A percentile compares a stretch with the other conserved stretches of the same genome.
Conservation (phyloP, 805 yeast species). For the Ogataea methylovora region DNA sequence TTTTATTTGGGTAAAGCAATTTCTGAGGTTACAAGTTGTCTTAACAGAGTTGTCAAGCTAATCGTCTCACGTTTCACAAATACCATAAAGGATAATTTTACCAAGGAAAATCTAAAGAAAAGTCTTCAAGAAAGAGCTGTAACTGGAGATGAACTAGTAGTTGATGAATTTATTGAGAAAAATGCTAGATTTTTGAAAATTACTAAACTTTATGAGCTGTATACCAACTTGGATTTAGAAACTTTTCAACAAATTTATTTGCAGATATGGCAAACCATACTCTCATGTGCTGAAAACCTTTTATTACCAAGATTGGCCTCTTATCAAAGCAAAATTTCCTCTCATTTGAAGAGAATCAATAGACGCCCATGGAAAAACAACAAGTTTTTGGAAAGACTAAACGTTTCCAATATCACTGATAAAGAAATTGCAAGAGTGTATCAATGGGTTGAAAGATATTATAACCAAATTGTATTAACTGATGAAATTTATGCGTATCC, state of each 20-base stretch:
- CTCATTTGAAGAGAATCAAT: conserved; percentile 1
- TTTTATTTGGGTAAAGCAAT: conserved; percentile 75
- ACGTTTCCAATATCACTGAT: conserved; percentile 1
- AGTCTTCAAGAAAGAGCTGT: conserved; percentile 16
- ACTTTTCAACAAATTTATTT: conserved; percentile 20
- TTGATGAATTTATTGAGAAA: conserved; percentile 15
- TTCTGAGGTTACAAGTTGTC: conserved; percentile 53
- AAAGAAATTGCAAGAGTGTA: conserved; percentile 19
- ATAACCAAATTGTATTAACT: conserved; percentile 1
- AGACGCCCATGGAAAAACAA: conserved; percentile 1
- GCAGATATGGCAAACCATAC: conserved; percentile 73
- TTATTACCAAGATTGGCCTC: conserved; percentile 62
- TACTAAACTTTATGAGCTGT: conserved; percentile 16
- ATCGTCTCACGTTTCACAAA: conserved; percentile 69
- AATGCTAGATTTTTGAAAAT: conserved; percentile 16
- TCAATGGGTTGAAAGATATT: conserved; percentile 16
- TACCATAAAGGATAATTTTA: conserved; percentile 43
- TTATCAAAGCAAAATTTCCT: not conserved
- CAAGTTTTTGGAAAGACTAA: too few species aligned
- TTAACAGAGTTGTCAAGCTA: conserved; percentile 57
- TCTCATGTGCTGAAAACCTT: conserved; percentile 61
- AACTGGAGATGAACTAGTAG: conserved; percentile 7
- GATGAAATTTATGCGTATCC: too few species aligned
- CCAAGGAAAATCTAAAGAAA: conserved; percentile 18
- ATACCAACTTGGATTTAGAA: conserved; percentile 22